Base-by-base conservation (phyloP, 1,284 basidiomycete genomes). In the Takashimella tepidaria region DNA sequence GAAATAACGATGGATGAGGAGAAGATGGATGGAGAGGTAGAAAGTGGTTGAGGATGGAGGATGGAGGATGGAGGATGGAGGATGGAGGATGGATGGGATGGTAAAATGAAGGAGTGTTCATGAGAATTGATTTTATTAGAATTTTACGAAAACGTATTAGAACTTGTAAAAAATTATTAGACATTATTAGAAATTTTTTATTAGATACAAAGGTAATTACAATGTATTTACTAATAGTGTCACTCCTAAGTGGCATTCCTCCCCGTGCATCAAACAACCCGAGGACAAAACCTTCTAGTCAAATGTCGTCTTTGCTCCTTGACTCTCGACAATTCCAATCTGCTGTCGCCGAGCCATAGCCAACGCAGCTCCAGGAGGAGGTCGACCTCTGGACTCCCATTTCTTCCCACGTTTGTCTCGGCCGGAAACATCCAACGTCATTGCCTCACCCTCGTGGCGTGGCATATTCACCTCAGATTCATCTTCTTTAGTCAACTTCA, bases 291-390 rank as follows among this genome's bases (percentile, higher is more conserved):
- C 13, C 21, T 10, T 37, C 61, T 69, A 74, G 54, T 76, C 74
- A 69, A 97, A 98, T 24, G 82, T 84, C 54, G 88, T 87, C 77
- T 92, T 96, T 72, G 84, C 83, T n/a, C 89, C 89, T 23, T 60
- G 47, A 5, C 64, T 69, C 25, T 86, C 85, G 5, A 96, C 80
- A 64, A 98, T 95, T 1, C 85, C 88, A 19, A 84, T 84, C 55
- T 85, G 87, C 73, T 90, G 89, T 51, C 93, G 82, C 70, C 87
- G 86, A 19, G 95, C 93, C 55, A 83, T 82, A 0, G 92, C 92
- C 21, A 97, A 81, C 4, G 91, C 92, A 4, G 92, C 93, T 52
- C 93, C 93, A 22, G 93, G 92, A 70, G 83, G 86, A 5, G 85
- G 81, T 51, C 92, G 81, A 53, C 75, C 72, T 2, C 61, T 64